Evolutionary conservation across 2,329 filamentous ascomycete species (phyloP).

Genomic region (Gaeumannomyces sp.): DNA sequence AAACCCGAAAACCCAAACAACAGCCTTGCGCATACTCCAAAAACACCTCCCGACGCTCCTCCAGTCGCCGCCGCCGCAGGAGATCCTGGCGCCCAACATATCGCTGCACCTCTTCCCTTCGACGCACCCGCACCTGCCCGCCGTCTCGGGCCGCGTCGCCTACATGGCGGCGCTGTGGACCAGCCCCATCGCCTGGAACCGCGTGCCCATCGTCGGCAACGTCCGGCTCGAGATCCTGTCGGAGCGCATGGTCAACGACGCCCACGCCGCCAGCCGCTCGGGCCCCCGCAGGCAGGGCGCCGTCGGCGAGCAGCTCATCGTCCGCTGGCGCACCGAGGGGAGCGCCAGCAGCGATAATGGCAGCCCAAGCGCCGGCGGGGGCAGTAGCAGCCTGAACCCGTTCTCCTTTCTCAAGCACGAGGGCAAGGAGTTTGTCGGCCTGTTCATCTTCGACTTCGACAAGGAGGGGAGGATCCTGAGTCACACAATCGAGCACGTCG

Average conservation of each 20-base stretch:
- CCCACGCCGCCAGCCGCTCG: conserved; percentile 26
- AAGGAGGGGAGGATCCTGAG: conserved; percentile 73
- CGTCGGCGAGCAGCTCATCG: conserved; percentile 73
- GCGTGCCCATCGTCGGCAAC: conserved; percentile 83
- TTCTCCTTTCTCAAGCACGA: conserved; percentile 34
- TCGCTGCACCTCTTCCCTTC: conserved; percentile 64
- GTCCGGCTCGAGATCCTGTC: conserved; percentile 82
- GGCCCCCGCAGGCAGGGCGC: conserved; percentile 38
- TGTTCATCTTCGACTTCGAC: conserved; percentile 97
- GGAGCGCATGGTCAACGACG: conserved; percentile 72
- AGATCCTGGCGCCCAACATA: conserved; percentile 71
- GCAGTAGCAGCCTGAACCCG: conserved; percentile 31
- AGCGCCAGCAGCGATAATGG: conserved; percentile 26
- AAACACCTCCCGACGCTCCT: conserved; percentile 61
- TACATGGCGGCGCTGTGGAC: conserved; percentile 96
- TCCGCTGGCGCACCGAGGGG: conserved; percentile 74
- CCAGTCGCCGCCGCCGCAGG: conserved; percentile 61
- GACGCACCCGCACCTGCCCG: conserved; percentile 82
- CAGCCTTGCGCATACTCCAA: conserved; percentile 60
- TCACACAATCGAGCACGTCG: conserved; percentile 91
- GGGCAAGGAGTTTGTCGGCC: conserved; percentile 74
- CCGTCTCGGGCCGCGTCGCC: conserved; percentile 82
- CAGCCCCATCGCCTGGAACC: conserved; percentile 91
- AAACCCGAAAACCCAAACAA: background rate
- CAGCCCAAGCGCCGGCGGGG: conserved; percentile 33